A percentile compares a stretch with the other conserved stretches of the same genome.
phyloP scores from a whole-genome alignment of 129 eudicot species.

The Apium graveolens region DNA sequence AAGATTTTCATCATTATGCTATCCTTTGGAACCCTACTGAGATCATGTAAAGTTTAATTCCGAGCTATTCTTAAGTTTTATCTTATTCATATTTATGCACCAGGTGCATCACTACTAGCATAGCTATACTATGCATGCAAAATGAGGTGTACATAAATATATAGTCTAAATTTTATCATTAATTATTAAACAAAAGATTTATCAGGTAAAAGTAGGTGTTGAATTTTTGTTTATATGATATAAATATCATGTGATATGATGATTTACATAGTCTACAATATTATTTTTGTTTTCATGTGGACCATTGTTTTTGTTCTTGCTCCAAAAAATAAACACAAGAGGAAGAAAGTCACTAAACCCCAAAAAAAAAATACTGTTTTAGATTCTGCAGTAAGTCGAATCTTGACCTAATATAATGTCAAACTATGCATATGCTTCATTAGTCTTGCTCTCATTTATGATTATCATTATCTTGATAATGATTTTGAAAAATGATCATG shows the following conservation, averaged over 20 bases:
- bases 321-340: background rate
- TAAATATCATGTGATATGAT: no score
- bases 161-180: background rate
- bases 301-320: background rate
- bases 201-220: background rate
- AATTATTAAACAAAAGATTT: background rate
- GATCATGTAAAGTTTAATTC: constrained; percentile 62
- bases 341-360: background rate
- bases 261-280: background rate
- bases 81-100: background rate
- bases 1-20: constrained; percentile 70
- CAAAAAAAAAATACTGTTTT: background rate
- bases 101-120: background rate
- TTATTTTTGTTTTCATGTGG: background rate
- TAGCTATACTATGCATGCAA: background rate
- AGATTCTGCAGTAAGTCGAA: background rate
- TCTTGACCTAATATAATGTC: background rate
- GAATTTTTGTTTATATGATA: background rate
- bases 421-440: background rate
- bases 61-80: background rate
- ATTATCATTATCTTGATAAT: background rate
- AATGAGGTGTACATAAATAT: background rate
- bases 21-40: constrained; percentile 73
- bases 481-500: no score
- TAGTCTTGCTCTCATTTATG: background rate